Percentiles rank a stretch among this genome's conserved stretches.
Evolutionary conservation across 78 protist species (phyloP).

Genomic region (Speleostelium caveatum): DNA sequence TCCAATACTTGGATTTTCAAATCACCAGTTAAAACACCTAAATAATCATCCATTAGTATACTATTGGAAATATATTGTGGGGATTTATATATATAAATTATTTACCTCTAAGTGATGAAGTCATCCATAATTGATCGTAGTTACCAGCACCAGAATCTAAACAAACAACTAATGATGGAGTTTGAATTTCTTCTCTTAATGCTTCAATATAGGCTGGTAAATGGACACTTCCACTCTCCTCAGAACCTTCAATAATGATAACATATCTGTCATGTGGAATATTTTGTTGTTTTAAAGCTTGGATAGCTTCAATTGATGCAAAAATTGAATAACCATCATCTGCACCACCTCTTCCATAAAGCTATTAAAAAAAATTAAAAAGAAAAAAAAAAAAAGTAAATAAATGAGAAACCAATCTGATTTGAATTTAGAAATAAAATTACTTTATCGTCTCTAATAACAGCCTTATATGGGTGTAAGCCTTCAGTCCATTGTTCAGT

Average conservation of each 20-base stretch:
- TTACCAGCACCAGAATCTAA: conserved; percentile 91
- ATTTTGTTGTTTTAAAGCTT: conserved; percentile 47
- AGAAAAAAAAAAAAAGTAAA: too few species aligned
- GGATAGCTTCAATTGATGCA: conserved; percentile 85
- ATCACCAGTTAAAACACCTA: conserved; percentile 85
- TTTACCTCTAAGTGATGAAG: conserved; percentile 63
- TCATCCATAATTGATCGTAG: conserved; percentile 88
- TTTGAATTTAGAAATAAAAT: neutral
- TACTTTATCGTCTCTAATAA: conserved; percentile 54
- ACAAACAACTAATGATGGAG: conserved; percentile 86
- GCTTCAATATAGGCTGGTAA: conserved; percentile 82
- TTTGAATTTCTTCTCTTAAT: conserved; percentile 51
- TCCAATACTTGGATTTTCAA: conserved; percentile 77
- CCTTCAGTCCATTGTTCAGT: conserved; percentile 89
- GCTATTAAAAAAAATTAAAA: neutral
- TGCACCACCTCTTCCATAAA: conserved; percentile 95
- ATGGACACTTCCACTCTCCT: conserved; percentile 88
- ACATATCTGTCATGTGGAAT: conserved; percentile 86
- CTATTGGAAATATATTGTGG: neutral
- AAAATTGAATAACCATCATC: conserved; percentile 94
- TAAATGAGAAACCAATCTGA: neutral
- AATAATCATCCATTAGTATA: conserved; percentile 50
- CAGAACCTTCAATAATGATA: conserved; percentile 91
- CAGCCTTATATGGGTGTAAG: conserved; percentile 88
- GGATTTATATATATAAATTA: neutral